A percentile compares a stretch with the other conserved stretches of the same genome.
Conservation (phyloP, 2,329 filamentous ascomycete species). For the Hirsutella minnesotensis region DNA sequence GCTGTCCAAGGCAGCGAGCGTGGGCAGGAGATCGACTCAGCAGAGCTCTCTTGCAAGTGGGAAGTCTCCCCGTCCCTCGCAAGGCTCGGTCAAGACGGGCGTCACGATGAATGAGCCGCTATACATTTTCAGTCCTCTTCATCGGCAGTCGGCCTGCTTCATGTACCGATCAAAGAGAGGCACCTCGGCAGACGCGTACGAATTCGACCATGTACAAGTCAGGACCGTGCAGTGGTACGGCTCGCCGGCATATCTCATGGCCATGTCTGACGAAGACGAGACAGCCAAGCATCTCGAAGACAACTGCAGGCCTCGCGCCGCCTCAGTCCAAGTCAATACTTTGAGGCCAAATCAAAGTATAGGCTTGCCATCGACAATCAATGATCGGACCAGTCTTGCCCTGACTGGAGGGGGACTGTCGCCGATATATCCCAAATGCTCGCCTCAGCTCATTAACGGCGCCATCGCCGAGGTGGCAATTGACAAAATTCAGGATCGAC, state of each 20-base stretch:
- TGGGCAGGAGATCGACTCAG: background rate
- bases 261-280: conserved; percentile 3
- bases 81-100: background rate
- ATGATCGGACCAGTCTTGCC: background rate
- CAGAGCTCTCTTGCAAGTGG: background rate
- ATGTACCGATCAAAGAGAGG: conserved; percentile 2
- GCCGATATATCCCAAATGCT: background rate
- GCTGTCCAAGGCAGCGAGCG: background rate
- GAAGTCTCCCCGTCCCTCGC: background rate
- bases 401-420: background rate
- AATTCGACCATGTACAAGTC: conserved; percentile 6
- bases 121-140: conserved; percentile 7
- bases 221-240: conserved; percentile 3
- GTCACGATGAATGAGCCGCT: conserved; percentile 1
- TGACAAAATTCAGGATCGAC: conserved; percentile 1
- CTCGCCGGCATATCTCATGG: conserved; percentile 5
- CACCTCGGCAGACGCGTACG: background rate
- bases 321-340: background rate
- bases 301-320: background rate
- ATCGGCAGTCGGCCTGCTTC: conserved; percentile 4
- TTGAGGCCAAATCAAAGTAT: background rate
- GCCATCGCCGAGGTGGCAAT: background rate
- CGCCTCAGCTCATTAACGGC: background rate
- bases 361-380: background rate
- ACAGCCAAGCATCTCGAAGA: background rate